Conservation (phyloP, 2,329 filamentous ascomycete species). For the Apiospora saccharicola region DNA sequence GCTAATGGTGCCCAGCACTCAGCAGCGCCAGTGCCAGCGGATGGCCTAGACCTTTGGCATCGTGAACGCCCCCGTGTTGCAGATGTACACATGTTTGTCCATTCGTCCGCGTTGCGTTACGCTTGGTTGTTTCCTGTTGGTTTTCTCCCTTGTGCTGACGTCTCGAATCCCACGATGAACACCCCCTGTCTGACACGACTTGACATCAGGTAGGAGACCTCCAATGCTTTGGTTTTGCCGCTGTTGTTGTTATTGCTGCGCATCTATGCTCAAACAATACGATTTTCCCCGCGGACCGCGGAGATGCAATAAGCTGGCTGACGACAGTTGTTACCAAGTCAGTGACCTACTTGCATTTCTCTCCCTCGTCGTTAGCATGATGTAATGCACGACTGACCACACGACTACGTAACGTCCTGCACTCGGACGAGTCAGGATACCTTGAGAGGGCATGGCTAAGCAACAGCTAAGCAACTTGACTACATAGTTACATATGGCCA, state of each 20-base stretch:
- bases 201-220: background rate
- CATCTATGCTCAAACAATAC: background rate
- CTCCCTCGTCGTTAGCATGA: background rate
- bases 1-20: background rate
- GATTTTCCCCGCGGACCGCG: background rate
- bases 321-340: constrained; percentile 1
- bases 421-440: background rate
- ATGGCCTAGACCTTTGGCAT: background rate
- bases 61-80: background rate
- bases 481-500: background rate
- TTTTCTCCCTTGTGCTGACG: background rate
- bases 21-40: background rate
- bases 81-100: background rate
- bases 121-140: background rate
- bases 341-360: constrained; percentile 9
- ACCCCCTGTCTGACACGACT: background rate
- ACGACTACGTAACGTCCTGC: constrained; percentile 10
- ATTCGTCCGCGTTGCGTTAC: background rate
- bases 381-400: background rate
- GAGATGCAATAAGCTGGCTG: constrained; percentile 3
- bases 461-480: background rate
- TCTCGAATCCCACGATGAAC: background rate
- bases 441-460: background rate
- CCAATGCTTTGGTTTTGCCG: background rate
- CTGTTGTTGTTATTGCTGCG: background rate